A percentile compares a stretch with the other conserved stretches of the same genome.
phyloP scores from a whole-genome alignment of 2,329 filamentous ascomycete genomes.

The Scopulariopsis brevicaulis region DNA sequence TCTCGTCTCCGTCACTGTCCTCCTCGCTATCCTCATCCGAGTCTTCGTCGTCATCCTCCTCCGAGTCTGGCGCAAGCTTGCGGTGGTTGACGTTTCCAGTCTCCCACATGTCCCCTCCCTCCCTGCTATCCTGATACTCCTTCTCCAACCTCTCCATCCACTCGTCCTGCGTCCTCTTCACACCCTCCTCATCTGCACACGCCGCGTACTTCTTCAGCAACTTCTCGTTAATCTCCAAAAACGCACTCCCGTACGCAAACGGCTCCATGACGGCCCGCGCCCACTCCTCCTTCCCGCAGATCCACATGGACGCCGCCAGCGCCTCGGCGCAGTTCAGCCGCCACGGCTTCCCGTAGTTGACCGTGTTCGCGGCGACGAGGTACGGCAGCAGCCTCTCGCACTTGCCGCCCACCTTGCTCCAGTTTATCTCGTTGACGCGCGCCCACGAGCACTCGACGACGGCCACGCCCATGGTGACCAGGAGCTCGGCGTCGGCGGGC shows the following conservation, averaged over 20 bases:
- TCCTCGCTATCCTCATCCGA: slow-evolving; percentile 25
- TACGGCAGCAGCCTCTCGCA: slow-evolving; percentile 88
- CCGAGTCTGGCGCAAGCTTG: slow-evolving; percentile 29
- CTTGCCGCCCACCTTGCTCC: slow-evolving; percentile 82
- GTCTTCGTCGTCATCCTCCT: slow-evolving; percentile 34
- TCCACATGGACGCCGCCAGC: slow-evolving; percentile 81
- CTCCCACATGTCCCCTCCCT: slow-evolving; percentile 75
- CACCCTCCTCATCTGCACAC: slow-evolving; percentile 66
- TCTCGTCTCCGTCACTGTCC: slow-evolving; percentile 25
- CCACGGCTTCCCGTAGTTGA: slow-evolving; percentile 96
- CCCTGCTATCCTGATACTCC: slow-evolving; percentile 74
- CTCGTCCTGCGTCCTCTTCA: slow-evolving; percentile 74
- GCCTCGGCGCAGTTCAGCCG: slow-evolving; percentile 93
- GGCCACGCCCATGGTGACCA: slow-evolving; percentile 84
- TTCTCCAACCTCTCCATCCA: slow-evolving; percentile 87
- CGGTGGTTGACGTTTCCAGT: slow-evolving; percentile 71
- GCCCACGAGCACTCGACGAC: slow-evolving; percentile 99
- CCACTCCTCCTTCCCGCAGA: slow-evolving; percentile 88
- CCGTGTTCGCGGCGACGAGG: slow-evolving; percentile 88
- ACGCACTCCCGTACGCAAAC: slow-evolving; percentile 81
- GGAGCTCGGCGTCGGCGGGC: slow-evolving; percentile 67
- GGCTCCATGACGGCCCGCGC: slow-evolving; percentile 70
- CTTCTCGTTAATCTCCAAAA: slow-evolving; percentile 80
- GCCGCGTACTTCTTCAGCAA: slow-evolving; percentile 76
- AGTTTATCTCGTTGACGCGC: slow-evolving; percentile 80